These are phyloP conservation scores for Phytopythium boreale DNA, from an alignment of 352 stramenopile species.

Conservation along the genomic window DNA sequence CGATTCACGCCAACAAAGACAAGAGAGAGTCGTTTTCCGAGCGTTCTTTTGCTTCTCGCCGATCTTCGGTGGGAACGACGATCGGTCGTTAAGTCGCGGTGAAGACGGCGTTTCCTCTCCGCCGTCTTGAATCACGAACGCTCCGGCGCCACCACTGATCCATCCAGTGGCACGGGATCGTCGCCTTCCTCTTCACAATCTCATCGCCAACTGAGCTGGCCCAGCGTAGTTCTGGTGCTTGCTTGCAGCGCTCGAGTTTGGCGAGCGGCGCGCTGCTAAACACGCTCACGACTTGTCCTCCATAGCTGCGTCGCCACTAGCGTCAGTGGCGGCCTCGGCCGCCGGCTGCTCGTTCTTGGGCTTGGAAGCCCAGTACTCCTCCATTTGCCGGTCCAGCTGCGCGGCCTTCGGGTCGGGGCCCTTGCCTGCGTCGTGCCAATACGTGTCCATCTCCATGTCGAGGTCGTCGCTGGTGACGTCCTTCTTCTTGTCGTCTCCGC, in stretches of 20 bases:
- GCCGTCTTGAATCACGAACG: neutral
- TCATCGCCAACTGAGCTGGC: neutral
- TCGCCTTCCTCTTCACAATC: neutral
- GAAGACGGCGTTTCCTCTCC: neutral
- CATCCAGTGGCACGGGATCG: neutral
- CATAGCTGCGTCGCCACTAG: constrained; percentile 23
- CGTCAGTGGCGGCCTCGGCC: constrained; percentile 17
- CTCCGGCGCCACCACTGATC: neutral
- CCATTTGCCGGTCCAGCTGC: constrained; percentile 84
- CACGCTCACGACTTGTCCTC: constrained; percentile 11
- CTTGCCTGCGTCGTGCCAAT: constrained; percentile 88
- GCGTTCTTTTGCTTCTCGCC: constrained; percentile 6
- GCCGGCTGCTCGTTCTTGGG: constrained; percentile 32
- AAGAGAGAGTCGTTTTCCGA: constrained; percentile 10
- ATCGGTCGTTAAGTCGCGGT: neutral
- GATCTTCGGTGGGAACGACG: neutral
- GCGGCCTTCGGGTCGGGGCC: constrained; percentile 80
- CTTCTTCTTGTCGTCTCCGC: constrained; percentile 39
- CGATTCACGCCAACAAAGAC: constrained; percentile 9
- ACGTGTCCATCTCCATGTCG: constrained; percentile 87
- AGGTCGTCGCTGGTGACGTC: constrained; percentile 66
- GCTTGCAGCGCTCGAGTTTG: neutral
- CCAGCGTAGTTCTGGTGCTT: neutral
- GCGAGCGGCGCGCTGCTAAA: neutral
- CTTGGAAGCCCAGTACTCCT: constrained; percentile 88